Conservation (phyloP, 2,329 filamentous ascomycete species). For the Trichoderma brevicompactum region DNA sequence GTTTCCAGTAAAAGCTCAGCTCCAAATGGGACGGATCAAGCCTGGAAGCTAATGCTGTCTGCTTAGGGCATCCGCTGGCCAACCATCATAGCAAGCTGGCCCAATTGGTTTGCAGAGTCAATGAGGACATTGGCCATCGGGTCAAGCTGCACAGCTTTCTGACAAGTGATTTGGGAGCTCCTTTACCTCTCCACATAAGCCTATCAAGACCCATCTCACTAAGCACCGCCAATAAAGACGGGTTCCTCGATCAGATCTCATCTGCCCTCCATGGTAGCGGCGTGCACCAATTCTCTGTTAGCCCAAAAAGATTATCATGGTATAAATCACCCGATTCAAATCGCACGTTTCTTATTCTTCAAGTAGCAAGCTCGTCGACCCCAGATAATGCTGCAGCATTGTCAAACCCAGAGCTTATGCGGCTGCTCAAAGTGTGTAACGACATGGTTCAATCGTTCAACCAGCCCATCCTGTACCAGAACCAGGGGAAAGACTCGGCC, state of each 20-base stretch:
- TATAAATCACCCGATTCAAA: constrained; percentile 60
- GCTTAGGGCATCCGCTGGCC: constrained; percentile 58
- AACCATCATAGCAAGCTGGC: constrained; percentile 54
- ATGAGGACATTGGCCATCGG: constrained; percentile 39
- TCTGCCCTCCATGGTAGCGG: constrained; percentile 43
- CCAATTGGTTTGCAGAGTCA: constrained; percentile 47
- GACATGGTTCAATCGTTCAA: constrained; percentile 59
- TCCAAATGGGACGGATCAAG: no score
- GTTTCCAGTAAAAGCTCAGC: not conserved
- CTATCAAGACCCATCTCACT: constrained; percentile 82
- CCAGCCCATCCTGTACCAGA: constrained; percentile 73
- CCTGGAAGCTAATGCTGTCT: not conserved
- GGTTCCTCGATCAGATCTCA: constrained; percentile 64
- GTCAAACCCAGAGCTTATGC: constrained; percentile 59
- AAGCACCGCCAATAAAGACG: constrained; percentile 69
- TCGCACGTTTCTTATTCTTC: constrained; percentile 84
- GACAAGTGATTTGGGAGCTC: constrained; percentile 75
- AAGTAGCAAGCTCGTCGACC: constrained; percentile 50
- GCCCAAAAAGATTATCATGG: constrained; percentile 50
- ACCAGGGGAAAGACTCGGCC: constrained; percentile 34
- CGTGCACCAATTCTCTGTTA: constrained; percentile 45
- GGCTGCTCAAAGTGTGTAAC: constrained; percentile 71
- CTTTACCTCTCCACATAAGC: constrained; percentile 86
- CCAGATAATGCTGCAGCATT: constrained; percentile 36
- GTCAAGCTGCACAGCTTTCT: constrained; percentile 69